phyloP scores from a whole-genome alignment of 1,284 basidiomycete genomes.

The Cryptococcus jaspeensis region DNA sequence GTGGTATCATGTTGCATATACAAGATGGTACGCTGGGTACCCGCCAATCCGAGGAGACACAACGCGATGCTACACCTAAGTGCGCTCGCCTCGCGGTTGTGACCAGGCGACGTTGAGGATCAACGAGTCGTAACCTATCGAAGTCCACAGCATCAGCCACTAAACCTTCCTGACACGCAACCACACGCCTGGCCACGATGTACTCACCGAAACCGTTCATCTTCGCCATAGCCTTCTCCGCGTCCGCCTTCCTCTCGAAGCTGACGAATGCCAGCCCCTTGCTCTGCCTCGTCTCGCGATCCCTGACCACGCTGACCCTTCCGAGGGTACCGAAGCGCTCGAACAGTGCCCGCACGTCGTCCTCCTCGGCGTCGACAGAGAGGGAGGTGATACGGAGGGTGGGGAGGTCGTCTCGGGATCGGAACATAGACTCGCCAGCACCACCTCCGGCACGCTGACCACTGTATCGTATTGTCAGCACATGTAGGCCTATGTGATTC shows the following conservation, averaged over 20 bases:
- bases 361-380: slow-evolving; percentile 85
- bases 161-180: background rate
- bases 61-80: slow-evolving; percentile 9
- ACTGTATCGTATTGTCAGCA: slow-evolving; percentile 13
- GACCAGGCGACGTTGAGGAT: slow-evolving; percentile 49
- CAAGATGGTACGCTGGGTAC: background rate
- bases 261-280: slow-evolving; percentile 86
- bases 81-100: slow-evolving; percentile 34
- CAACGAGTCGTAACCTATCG: slow-evolving; percentile 45
- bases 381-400: slow-evolving; percentile 98
- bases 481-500: background rate
- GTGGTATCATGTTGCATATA: background rate
- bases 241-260: slow-evolving; percentile 78
- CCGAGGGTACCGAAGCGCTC: slow-evolving; percentile 67
- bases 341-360: slow-evolving; percentile 91
- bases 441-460: slow-evolving; percentile 56
- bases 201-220: slow-evolving; percentile 76
- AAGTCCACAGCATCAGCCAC: background rate
- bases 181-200: background rate
- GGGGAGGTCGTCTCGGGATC: slow-evolving; percentile 80
- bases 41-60: background rate
- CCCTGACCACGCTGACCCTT: slow-evolving; percentile 90
- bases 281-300: slow-evolving; percentile 89
- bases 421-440: slow-evolving; percentile 76
- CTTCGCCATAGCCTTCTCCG: slow-evolving; percentile 88